Conservation (phyloP, 208 protist species). For the Trypanosoma brucei region DNA sequence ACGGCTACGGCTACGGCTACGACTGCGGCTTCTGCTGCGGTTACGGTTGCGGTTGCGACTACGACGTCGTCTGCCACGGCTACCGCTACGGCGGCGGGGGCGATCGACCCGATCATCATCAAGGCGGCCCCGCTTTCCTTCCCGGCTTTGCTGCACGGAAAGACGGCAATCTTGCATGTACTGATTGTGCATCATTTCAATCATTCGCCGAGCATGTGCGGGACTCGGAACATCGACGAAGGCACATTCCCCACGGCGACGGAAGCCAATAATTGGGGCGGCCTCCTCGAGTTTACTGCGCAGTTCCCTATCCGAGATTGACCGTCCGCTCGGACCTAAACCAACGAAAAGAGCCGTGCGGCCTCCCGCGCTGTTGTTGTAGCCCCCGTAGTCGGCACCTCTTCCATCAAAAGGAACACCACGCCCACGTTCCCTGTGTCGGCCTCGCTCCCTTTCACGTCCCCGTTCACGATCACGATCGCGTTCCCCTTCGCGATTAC, state of each 20-base stretch:
- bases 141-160: slow-evolving; percentile 46
- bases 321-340: slow-evolving; percentile 40
- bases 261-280: slow-evolving; percentile 35
- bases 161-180: slow-evolving; percentile 48
- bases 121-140: slow-evolving; percentile 11
- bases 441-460: slow-evolving; percentile 7
- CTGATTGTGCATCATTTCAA: slow-evolving; percentile 38
- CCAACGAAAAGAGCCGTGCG: slow-evolving; percentile 42
- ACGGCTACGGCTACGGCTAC: slow-evolving; percentile 27
- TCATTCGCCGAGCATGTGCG: slow-evolving; percentile 33
- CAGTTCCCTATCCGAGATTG: slow-evolving; percentile 32
- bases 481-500: slow-evolving; percentile 4
- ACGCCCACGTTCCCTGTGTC: slow-evolving; percentile 5
- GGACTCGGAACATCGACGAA: slow-evolving; percentile 39
- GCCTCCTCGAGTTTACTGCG: slow-evolving; percentile 32
- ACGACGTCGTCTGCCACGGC: slow-evolving; percentile 2
- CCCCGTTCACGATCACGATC: slow-evolving; percentile 5
- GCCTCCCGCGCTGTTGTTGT: too few relatives aligned
- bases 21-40: slow-evolving; percentile 21
- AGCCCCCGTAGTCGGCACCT: too few relatives aligned
- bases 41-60: neutral
- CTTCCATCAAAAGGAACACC: too few relatives aligned
- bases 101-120: slow-evolving; percentile 16
- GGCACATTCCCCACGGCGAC: slow-evolving; percentile 57
- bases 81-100: slow-evolving; percentile 7